Base-by-base conservation (phyloP, 2,329 filamentous ascomycete species). In the Paraphoma sp. region DNA sequence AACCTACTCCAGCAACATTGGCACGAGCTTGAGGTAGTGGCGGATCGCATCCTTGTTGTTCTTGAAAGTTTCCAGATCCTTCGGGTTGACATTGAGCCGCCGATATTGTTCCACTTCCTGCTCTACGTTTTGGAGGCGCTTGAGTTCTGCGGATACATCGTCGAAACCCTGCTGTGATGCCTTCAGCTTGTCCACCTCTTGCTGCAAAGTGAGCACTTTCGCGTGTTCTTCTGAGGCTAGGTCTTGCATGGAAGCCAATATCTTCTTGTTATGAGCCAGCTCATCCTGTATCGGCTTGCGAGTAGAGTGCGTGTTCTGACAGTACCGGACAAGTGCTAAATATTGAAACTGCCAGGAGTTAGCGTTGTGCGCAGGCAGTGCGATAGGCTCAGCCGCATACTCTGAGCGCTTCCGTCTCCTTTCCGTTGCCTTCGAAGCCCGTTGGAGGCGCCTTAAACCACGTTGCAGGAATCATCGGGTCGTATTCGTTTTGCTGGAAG, bases 371-470 rank as follows among this genome's bases (percentile, higher is more conserved):
- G 23, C 5, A 23, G 23, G 23, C 23, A 23, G 23, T 23, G 23
- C 23, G 23, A 23, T 23, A 28, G 45, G 16, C 44, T 16, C n/a
- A 29, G n/a, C 8, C 5, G 18, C 57, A 28, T 68, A 82, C 81
- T 28, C 78, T 70, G 28, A 82, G 47, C 41, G 78, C 80, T 55
- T 79, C 77, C 70, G 77, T 77, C 10, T 71, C 77, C 5, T 72
- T 67, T 7, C 68, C 71, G 7, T 62, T 58, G 9, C 62, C 67
- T 41, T 77, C 74, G 2, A 83, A 71, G 51, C 69, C 70, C n/a
- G 76, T 67, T 0, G 82, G 80, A n/a, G 82, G 81, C 31, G 77
- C 73, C 40, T 67, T 65, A 51, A 83, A 79, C 72, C 77, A 83
- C 6, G 65, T 59, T 0, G 65, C 51, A 1, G 82, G 80, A 17